These are phyloP conservation scores for Bryoglossum gracile DNA, from an alignment of 495 filamentous ascomycete species.

Conservation along the genomic window DNA sequence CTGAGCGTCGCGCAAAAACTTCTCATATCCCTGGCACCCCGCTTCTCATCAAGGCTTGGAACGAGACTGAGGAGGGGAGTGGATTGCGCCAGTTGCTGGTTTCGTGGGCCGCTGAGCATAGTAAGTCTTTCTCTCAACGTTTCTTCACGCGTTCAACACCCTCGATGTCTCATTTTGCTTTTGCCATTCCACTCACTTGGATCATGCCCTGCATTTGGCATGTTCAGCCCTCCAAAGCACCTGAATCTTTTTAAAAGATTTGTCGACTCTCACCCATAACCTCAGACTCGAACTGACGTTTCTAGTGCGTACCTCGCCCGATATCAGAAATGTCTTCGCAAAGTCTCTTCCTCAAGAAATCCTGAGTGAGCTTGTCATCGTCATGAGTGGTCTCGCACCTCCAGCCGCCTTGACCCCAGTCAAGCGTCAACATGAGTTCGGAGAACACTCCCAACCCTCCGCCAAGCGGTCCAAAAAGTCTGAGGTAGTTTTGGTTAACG, in stretches of 20 bases:
- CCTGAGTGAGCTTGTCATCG: constrained; percentile 45
- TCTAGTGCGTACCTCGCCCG: constrained; percentile 31
- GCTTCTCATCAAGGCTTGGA: constrained; percentile 46
- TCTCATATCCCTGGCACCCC: constrained; percentile 43
- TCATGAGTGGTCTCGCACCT: constrained; percentile 40
- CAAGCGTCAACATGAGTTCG: constrained; percentile 15
- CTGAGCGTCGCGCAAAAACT: constrained; percentile 39
- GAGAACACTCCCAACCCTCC: constrained; percentile 12
- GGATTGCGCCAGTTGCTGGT: constrained; percentile 45
- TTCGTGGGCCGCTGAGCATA: constrained; percentile 50
- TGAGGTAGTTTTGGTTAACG: constrained; percentile 18
- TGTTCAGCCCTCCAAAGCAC: too few relatives aligned
- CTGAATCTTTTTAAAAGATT: too few relatives aligned
- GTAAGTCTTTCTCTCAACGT: constrained; percentile 28
- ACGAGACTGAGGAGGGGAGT: constrained; percentile 46
- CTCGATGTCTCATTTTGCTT: too few relatives aligned
- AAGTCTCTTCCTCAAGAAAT: constrained; percentile 47
- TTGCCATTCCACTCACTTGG: too few relatives aligned
- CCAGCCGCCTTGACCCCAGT: constrained; percentile 28
- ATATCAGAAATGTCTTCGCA: constrained; percentile 41
- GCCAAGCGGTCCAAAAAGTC: constrained; percentile 29
- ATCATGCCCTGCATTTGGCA: too few relatives aligned
- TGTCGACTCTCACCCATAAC: too few relatives aligned
- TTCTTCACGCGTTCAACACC: too few relatives aligned
- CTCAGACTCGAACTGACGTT: constrained; percentile 1